Evolutionary conservation across 2,329 filamentous ascomycete genomes (phyloP).

Genomic region (Acarospora socialis): DNA sequence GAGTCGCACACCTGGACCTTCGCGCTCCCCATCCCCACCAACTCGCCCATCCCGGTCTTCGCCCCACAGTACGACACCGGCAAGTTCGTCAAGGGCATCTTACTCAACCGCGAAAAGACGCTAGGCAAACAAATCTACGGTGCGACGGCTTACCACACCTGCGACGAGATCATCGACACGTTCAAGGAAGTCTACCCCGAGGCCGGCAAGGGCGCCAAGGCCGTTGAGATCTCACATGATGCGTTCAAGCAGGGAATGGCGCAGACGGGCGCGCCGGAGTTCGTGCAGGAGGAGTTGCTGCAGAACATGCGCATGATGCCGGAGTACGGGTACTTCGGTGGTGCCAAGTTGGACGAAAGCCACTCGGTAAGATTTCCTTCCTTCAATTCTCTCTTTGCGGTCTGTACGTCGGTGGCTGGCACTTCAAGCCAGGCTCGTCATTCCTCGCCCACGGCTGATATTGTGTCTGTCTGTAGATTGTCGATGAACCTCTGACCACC

Average conservation of each 20-base stretch:
- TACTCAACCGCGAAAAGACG: conserved; percentile 21
- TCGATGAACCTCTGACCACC: conserved; percentile 1
- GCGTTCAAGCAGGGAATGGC: conserved; percentile 27
- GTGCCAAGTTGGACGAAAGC: conserved; percentile 16
- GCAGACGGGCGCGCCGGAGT: conserved; percentile 25
- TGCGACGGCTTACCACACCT: conserved; percentile 30
- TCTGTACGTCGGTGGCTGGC: neutral
- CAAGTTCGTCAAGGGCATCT: conserved; percentile 19
- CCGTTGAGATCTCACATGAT: conserved; percentile 25
- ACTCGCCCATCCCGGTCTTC: conserved; percentile 9
- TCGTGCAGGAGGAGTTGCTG: conserved; percentile 34
- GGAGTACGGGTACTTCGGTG: conserved; percentile 39
- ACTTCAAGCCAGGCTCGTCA: neutral
- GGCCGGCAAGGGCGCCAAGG: conserved; percentile 26
- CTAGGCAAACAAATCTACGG: conserved; percentile 32
- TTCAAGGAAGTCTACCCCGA: conserved; percentile 28
- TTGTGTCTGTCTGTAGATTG: neutral
- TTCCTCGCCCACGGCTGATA: neutral
- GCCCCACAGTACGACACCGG: conserved; percentile 10
- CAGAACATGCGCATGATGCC: conserved; percentile 40
- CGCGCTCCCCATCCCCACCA: conserved; percentile 9
- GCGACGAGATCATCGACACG: conserved; percentile 25
- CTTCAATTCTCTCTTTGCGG: neutral
- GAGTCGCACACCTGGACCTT: conserved; percentile 6
- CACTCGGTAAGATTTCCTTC: neutral